These are phyloP conservation scores for Globisporangium uncinulatum DNA, from an alignment of 352 stramenopile species.

Conservation along the genomic window DNA sequence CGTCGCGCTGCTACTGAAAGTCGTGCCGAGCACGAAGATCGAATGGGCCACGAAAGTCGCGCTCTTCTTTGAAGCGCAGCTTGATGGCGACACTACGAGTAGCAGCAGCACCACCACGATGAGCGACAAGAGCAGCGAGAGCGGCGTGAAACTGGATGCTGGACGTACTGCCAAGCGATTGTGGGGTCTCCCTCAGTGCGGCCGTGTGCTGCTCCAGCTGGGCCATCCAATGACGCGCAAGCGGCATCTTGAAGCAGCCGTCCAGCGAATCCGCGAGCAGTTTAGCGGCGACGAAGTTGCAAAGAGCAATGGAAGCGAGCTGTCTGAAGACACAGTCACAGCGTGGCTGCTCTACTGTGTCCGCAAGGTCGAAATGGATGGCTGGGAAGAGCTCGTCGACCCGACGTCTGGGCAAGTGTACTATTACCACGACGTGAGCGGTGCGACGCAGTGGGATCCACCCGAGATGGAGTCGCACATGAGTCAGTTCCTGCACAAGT, in stretches of 20 bases:
- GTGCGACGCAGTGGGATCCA: constrained; percentile 61
- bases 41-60: constrained; percentile 44
- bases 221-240: constrained; percentile 25
- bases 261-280: constrained; percentile 18
- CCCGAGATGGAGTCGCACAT: constrained; percentile 50
- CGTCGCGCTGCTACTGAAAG: constrained; percentile 27
- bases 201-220: constrained; percentile 25
- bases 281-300: constrained; percentile 8
- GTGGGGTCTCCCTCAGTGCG: constrained; percentile 23
- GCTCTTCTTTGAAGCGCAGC: constrained; percentile 48
- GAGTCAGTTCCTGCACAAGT: constrained; percentile 39
- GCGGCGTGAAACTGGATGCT: neutral
- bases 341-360: constrained; percentile 37
- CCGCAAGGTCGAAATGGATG: constrained; percentile 37
- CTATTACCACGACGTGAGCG: constrained; percentile 57
- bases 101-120: neutral
- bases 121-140: neutral
- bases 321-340: constrained; percentile 25
- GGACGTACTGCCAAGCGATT: neutral
- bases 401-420: constrained; percentile 31
- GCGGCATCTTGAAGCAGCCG: constrained; percentile 23
- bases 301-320: neutral
- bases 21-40: constrained; percentile 54
- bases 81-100: neutral
- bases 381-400: constrained; percentile 56